Conservation (phyloP, 2,329 filamentous ascomycete species). For the Xylariaceae sp. region DNA sequence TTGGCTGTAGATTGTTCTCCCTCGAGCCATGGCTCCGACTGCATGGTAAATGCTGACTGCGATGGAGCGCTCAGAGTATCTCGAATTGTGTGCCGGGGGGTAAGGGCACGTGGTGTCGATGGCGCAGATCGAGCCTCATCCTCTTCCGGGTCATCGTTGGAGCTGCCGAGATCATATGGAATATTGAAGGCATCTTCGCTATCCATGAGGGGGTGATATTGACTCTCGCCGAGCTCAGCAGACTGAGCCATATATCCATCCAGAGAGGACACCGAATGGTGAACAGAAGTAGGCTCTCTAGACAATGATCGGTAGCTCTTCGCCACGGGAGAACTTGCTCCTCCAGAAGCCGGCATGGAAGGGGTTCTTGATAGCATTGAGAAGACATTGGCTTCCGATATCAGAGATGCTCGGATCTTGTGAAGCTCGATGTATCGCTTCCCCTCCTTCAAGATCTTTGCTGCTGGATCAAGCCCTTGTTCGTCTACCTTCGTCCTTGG, state of each 20-base stretch:
- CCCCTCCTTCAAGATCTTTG: conserved; percentile 51
- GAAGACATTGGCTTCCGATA: conserved; percentile 65
- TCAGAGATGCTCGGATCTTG: conserved; percentile 59
- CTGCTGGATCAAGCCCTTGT: conserved; percentile 27
- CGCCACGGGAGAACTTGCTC: conserved; percentile 43
- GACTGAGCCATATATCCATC: conserved; percentile 31
- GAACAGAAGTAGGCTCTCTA: conserved; percentile 19
- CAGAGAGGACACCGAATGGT: conserved; percentile 13
- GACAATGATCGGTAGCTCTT: conserved; percentile 27
- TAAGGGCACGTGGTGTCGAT: conserved; percentile 50
- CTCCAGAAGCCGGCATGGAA: conserved; percentile 54
- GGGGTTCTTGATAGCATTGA: conserved; percentile 55
- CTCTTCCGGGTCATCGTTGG: conserved; percentile 32
- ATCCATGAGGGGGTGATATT: conserved; percentile 38
- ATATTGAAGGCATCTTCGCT: conserved; percentile 56
- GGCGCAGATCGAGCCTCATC: conserved; percentile 35
- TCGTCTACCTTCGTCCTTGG: conserved; percentile 39
- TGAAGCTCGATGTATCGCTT: conserved; percentile 63
- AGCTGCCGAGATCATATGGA: conserved; percentile 47
- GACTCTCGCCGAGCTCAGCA: conserved; percentile 32
- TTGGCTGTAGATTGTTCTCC: conserved; percentile 28
- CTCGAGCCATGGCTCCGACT: conserved; percentile 31
- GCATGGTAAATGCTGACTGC: conserved; percentile 31
- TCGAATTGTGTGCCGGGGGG: conserved; percentile 37
- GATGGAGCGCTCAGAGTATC: conserved; percentile 31